Evolutionary conservation across 257 asterid genomes (phyloP).

Genomic region (Phtheirospermum japonicum): DNA sequence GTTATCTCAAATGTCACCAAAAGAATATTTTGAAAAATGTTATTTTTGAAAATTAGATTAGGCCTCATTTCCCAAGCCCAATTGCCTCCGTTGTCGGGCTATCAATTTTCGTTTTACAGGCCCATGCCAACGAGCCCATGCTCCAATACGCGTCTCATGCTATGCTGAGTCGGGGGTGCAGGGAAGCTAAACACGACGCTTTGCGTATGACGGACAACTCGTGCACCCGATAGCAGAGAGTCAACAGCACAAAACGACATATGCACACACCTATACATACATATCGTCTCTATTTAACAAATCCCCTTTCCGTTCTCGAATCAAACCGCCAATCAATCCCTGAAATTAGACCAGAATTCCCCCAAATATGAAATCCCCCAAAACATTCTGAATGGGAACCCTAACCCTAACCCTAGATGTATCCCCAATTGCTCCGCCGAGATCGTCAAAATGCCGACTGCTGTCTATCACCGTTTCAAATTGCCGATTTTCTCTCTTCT

Average conservation of each 20-base stretch:
- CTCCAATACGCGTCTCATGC: conserved; percentile 19
- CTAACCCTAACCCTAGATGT: conserved; percentile 62
- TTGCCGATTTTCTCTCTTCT: conserved; percentile 34
- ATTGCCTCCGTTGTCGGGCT: background rate
- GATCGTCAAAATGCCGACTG: conserved; percentile 38
- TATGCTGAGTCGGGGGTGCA: conserved; percentile 23
- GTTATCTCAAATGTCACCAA: no score
- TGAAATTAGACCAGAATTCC: conserved; percentile 36
- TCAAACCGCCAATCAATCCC: conserved; percentile 32
- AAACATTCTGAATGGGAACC: conserved; percentile 48
- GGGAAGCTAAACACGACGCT: conserved; percentile 25
- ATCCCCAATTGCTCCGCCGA: conserved; percentile 35
- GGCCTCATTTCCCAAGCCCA: background rate
- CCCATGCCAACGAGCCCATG: conserved; percentile 6
- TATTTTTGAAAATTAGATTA: background rate
- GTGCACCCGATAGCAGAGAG: conserved; percentile 35
- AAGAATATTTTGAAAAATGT: no score
- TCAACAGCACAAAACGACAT: conserved; percentile 37
- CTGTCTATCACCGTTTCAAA: conserved; percentile 21
- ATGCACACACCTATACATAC: conserved; percentile 29
- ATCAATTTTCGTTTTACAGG: background rate
- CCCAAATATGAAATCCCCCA: conserved; percentile 50
- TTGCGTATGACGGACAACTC: conserved; percentile 34
- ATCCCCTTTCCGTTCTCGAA: conserved; percentile 20
- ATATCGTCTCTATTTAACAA: conserved; percentile 17